Conservation (phyloP, 352 stramenopile species). For the Peronospora belbahrii region DNA sequence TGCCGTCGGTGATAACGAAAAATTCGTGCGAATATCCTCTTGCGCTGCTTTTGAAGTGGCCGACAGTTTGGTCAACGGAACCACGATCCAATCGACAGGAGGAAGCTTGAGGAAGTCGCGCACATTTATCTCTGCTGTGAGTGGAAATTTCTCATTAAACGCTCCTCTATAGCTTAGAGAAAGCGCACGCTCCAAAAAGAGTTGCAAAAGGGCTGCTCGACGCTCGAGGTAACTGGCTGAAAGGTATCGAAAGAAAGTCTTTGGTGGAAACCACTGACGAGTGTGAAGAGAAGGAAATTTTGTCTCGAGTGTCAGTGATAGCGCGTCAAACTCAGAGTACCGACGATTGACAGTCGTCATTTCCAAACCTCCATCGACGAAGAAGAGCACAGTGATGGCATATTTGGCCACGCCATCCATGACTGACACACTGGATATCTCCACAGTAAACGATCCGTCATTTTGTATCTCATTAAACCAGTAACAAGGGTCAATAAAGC, state of each 20-base stretch:
- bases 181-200: constrained; percentile 56
- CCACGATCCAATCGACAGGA: constrained; percentile 60
- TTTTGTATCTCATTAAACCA: constrained; percentile 41
- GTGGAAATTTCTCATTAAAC: constrained; percentile 58
- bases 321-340: constrained; percentile 61
- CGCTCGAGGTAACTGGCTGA: constrained; percentile 52
- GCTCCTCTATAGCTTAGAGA: constrained; percentile 51
- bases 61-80: constrained; percentile 34
- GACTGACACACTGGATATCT: constrained; percentile 52
- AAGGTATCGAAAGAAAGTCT: constrained; percentile 62
- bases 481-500: constrained; percentile 42
- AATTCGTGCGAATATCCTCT: constrained; percentile 19
- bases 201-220: constrained; percentile 47
- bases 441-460: constrained; percentile 59
- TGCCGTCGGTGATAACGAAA: constrained; percentile 20
- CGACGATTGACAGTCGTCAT: constrained; percentile 47
- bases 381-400: constrained; percentile 57
- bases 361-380: constrained; percentile 30
- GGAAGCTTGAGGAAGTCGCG: constrained; percentile 61
- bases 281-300: constrained; percentile 50
- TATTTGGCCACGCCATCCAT: constrained; percentile 42
- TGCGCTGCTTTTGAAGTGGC: constrained; percentile 1
- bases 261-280: constrained; percentile 48
- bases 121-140: constrained; percentile 57
- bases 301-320: constrained; percentile 40